Conservation (phyloP, 1,284 basidiomycete genomes). For the Amylostereum chailletii region DNA sequence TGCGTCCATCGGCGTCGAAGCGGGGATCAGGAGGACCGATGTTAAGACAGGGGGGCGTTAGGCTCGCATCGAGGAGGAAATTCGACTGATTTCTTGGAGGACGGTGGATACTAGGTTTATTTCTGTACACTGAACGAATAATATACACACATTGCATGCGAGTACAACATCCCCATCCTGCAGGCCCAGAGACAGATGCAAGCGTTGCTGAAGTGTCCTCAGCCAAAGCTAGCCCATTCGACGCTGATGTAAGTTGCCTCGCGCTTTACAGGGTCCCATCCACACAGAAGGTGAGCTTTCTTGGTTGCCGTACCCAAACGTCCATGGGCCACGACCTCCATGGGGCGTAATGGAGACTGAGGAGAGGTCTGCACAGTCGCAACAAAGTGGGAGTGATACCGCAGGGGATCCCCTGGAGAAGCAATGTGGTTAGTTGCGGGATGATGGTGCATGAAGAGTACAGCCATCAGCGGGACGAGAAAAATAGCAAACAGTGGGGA, state of each 20-base stretch:
- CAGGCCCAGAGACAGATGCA: no score
- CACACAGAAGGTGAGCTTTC: slow-evolving; percentile 89
- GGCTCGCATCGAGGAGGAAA: slow-evolving; percentile 14
- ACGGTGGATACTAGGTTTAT: neutral
- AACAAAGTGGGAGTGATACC: slow-evolving; percentile 97
- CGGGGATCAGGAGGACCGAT: neutral
- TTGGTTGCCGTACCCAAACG: slow-evolving; percentile 95
- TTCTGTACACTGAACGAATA: neutral
- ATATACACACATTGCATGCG: neutral
- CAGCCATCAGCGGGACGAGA: neutral
- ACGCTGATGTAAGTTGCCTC: slow-evolving; percentile 73
- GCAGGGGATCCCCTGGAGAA: slow-evolving; percentile 77
- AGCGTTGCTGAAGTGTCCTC: neutral
- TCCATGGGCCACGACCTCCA: slow-evolving; percentile 93
- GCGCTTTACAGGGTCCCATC: slow-evolving; percentile 69
- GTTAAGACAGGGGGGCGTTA: neutral
- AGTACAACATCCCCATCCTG: neutral
- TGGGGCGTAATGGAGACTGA: slow-evolving; percentile 57
- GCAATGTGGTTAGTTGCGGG: slow-evolving; percentile 1
- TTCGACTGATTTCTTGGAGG: slow-evolving; percentile 4
- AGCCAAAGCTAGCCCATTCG: slow-evolving; percentile 92
- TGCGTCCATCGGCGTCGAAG: slow-evolving; percentile 13
- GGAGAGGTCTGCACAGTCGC: slow-evolving; percentile 72
- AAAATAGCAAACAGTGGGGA: neutral
- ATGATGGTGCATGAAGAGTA: neutral